Base-by-base conservation (phyloP, 352 stramenopile genomes). In the Phytophthora litchii region DNA sequence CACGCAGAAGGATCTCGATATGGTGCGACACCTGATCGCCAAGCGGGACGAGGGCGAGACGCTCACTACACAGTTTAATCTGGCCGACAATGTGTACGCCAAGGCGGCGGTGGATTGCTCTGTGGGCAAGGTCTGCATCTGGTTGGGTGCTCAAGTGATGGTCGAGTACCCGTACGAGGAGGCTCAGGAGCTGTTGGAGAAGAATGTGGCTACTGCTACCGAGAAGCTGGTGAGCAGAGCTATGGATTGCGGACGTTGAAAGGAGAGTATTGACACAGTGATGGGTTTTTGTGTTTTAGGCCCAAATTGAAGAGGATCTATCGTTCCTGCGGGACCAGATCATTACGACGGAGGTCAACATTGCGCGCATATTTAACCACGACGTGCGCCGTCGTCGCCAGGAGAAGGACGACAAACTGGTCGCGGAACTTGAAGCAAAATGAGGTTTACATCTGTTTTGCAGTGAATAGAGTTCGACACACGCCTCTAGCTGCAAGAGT, bases 81-180 rank as follows among this genome's bases (percentile, higher is more conserved):
- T 99, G 17, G 85, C 91, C 3, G 96, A 98, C 68, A 98, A 95
- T 57, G 85, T 99, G 25, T 98, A 98, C 72, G 91, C 91, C 48
- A 97, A 98, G 60, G 96, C 96, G 0, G 86, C 95, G 32, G 78
- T 99, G 21, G 91, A 98, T 74, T 85, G 72, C 25, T 79, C 76
- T 1, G 68, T 91, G 35, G 91, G 92, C 27, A 98, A 91, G 54
- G 96, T 99, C 19, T 98, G 97, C 82, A 89, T 99, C 56, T 99
- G 96, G 96, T 78, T 99, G 12, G 96, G 96, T 31, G 96, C 95
- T 13, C 98, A 98, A 79, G 92, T 98, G 27, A 98, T 98, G 94
- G 84, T 98, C 58, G 95, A 99, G 67, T 98, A 98, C 71, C 95
- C 92, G 42, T 98, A 98, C 65, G 86, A 98, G n/a, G 96, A 99